Evolutionary conservation across 2,329 filamentous ascomycete genomes (phyloP).

Genomic region (Fusarium sp.): DNA sequence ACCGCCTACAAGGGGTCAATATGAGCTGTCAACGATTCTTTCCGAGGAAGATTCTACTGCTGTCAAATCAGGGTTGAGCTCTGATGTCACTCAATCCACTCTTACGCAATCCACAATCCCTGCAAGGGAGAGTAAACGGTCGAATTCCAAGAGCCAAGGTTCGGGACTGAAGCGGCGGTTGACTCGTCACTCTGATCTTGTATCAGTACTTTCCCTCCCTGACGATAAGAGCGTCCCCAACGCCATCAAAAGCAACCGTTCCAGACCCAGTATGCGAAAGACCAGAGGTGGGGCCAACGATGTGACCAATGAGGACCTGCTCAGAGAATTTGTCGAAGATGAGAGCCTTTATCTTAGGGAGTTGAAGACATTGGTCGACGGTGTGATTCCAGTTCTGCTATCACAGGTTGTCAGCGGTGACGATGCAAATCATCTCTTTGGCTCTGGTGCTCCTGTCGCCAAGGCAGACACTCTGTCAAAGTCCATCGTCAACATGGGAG

Average conservation of each 20-base stretch:
- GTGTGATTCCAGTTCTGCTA: conserved; percentile 91
- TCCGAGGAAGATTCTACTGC: conserved; percentile 61
- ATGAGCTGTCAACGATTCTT: conserved; percentile 66
- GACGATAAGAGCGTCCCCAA: conserved; percentile 64
- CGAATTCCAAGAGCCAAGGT: conserved; percentile 54
- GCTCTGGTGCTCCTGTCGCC: conserved; percentile 59
- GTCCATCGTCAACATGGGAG: conserved; percentile 93
- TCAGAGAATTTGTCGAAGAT: conserved; percentile 82
- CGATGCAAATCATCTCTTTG: conserved; percentile 73
- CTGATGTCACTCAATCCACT: conserved; percentile 63
- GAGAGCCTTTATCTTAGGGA: conserved; percentile 90
- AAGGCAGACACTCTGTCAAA: conserved; percentile 74
- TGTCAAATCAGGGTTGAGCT: conserved; percentile 60
- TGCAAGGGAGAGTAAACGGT: conserved; percentile 57
- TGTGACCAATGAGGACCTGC: conserved; percentile 77
- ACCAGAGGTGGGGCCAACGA: conserved; percentile 72
- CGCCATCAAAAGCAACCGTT: conserved; percentile 74
- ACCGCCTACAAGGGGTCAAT: conserved; percentile 63
- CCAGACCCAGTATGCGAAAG: conserved; percentile 80
- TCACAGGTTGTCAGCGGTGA: conserved; percentile 81
- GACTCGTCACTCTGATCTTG: conserved; percentile 91
- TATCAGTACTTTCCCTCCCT: conserved; percentile 86
- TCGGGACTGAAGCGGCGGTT: conserved; percentile 75
- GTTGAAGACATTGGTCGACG: conserved; percentile 90
- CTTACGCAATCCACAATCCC: conserved; percentile 62